Evolutionary conservation across 805 yeast genomes (phyloP), one percentile per base, ranked within the genome.

Genomic region (Barnettozyma sp.): DNA sequence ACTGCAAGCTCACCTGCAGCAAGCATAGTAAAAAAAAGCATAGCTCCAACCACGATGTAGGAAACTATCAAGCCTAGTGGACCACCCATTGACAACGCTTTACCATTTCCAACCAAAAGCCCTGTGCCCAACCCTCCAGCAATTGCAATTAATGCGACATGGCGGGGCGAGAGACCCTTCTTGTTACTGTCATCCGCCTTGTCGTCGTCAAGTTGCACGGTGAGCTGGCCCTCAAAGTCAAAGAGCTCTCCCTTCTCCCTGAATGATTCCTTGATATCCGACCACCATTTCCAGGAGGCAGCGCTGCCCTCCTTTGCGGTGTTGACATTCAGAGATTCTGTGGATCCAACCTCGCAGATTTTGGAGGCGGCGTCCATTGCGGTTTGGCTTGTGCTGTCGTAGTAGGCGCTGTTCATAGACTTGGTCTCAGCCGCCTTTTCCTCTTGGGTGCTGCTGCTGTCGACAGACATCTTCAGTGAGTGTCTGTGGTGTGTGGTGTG

Each of bases 41-140:
- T 71, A 36, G 72, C 54, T 22, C 84, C 83, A 61, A 79, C 73
- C 34, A 76, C 53, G 21, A 69, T 63, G 52, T 72, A 76, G 22
- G 83, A 77, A 26, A 79, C 65, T 31, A 81, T 60, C 30, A 73
- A 44, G 32, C 71, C 72, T 11, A 73, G 83, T 4, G 87, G 85
- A 21, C 87, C 87, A 43, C 81, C 80, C 11, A 62, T 56, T 22
- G 59, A 53, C 44, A 82, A 65, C 3, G 82, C 70, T 14, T 63
- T 58, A 26, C 85, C 86, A 11, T 76, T 64, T 47, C 87, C 86
- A 33, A 82, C 77, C 44, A 82, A 73, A 38, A 81, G 58, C 54
- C 90, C 88, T 3, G 86, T 78, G 45, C 90, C 90, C 25, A 48
- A 28, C 34, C 90, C 80, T 36, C 92, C 87, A 39, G 92, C 92